Base-by-base conservation (phyloP, 352 stramenopile species). In the Phytophthora vignae region DNA sequence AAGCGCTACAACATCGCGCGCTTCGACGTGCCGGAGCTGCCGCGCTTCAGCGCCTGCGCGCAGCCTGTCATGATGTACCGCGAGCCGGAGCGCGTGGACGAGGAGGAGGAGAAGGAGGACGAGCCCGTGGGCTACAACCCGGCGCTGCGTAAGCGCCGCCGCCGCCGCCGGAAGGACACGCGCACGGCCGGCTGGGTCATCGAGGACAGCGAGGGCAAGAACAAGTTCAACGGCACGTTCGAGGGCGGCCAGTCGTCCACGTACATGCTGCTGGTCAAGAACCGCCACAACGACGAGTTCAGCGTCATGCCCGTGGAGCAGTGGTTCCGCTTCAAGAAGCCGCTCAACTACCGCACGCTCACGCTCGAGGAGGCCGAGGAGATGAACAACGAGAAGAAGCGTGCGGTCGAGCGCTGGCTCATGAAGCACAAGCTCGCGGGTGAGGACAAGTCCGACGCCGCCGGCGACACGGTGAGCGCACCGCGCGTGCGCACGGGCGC, bases 251-350 rank as follows among this genome's bases (percentile, higher is more conserved):
- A 95, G 71, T 81, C 81, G 63, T 95, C 87, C 48, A 93, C 87
- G 76, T 96, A 96, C 75, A 94, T 93, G 79, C 74, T 96, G 53
- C 79, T 96, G 76, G 82, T 94, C 36, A 94, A 94, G 78, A 94
- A 93, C 67, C 89, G 86, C 38, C 86, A 94, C 78, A 94, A 93
- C 60, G 87, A 95, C 73, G 89, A 96, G 75, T 96, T 96, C 69
- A 93, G 85, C 59, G 85, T 95, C 46, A 93, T 96, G 61, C 86
- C 89, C 10, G 83, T 96, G 58, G 89, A 96, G 73, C 87, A 96
- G 62, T 96, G 89, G 89, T 96, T 96, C 71, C 87, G 89, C 50
- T 96, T 96, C 74, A 96, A 96, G 78, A 96, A 96, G 75, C 89
- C 89, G 25, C 71, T 96, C 0, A 90, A 76, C 73, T 96, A 95